These are phyloP conservation scores for Plasmodium reichenowi DNA, from an alignment of 169 alveolate species.

Conservation along the genomic window DNA sequence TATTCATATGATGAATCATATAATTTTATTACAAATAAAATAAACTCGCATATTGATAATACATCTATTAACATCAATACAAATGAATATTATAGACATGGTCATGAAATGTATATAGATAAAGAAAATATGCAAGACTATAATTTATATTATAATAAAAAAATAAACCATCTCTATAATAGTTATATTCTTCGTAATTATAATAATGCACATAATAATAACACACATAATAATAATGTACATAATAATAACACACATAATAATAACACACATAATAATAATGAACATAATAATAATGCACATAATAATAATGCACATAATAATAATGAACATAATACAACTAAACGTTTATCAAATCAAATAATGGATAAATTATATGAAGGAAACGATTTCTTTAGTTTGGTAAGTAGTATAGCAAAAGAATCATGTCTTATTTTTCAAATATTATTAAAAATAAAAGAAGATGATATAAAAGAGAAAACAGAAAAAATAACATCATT, in stretches of 20 bases:
- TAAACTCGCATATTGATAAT: not conserved
- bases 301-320: not conserved
- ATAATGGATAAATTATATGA: not conserved
- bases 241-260: no score
- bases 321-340: no score
- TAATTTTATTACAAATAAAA: not conserved
- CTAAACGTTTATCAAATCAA: not conserved
- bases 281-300: not conserved
- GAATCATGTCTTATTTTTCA: constrained; percentile 56
- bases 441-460: constrained; percentile 15
- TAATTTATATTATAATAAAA: not conserved
- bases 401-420: constrained; percentile 24
- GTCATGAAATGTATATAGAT: not conserved
- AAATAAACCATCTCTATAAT: no score
- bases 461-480: constrained; percentile 29
- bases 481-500: constrained; percentile 6
- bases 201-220: no score
- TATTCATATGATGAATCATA: constrained; percentile 11
- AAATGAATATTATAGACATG: not conserved
- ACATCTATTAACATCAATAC: not conserved
- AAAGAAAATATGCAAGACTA: not conserved
- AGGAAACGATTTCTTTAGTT: not conserved
- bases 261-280: not conserved
- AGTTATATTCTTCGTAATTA: not conserved
- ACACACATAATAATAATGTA: no score